phyloP scores from a whole-genome alignment of 805 yeast species.

The Metschnikowia baotianmanensis region DNA sequence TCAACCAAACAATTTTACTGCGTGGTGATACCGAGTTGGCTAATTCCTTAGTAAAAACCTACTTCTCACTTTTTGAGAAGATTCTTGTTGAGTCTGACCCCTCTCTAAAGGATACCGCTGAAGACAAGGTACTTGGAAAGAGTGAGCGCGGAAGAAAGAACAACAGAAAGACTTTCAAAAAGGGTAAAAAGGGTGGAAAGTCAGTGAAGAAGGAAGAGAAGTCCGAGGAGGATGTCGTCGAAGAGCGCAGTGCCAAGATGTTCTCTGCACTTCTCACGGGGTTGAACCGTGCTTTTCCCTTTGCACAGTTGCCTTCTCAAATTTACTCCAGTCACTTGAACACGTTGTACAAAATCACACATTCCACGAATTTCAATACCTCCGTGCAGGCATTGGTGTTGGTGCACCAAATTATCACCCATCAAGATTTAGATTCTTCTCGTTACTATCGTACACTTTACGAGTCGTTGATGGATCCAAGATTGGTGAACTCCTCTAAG shows the following conservation, averaged over 20 bases:
- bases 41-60: slow-evolving; percentile 76
- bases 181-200: slow-evolving; percentile 85
- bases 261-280: slow-evolving; percentile 93
- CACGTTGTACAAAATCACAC: slow-evolving; percentile 85
- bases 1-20: slow-evolving; percentile 89
- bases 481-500: slow-evolving; percentile 83
- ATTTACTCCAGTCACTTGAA: slow-evolving; percentile 74
- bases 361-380: slow-evolving; percentile 90
- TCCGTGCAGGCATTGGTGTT: slow-evolving; percentile 88
- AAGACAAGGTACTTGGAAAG: slow-evolving; percentile 46
- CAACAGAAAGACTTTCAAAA: slow-evolving; percentile 66
- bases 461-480: slow-evolving; percentile 82
- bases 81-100: slow-evolving; percentile 66
- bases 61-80: slow-evolving; percentile 83
- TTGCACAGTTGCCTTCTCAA: slow-evolving; percentile 69
- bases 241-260: slow-evolving; percentile 80
- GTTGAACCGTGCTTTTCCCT: slow-evolving; percentile 93
- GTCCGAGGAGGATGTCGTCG: slow-evolving; percentile 59
- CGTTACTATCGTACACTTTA: slow-evolving; percentile 86
- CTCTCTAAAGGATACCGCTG: slow-evolving; percentile 39
- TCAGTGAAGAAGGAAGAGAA: slow-evolving; percentile 63
- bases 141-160: slow-evolving; percentile 55
- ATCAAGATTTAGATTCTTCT: slow-evolving; percentile 55
- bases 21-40: slow-evolving; percentile 78
- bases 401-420: slow-evolving; percentile 72